Evolutionary conservation across 2,329 filamentous ascomycete species (phyloP).

Genomic region (Colletotrichum falcatum): DNA sequence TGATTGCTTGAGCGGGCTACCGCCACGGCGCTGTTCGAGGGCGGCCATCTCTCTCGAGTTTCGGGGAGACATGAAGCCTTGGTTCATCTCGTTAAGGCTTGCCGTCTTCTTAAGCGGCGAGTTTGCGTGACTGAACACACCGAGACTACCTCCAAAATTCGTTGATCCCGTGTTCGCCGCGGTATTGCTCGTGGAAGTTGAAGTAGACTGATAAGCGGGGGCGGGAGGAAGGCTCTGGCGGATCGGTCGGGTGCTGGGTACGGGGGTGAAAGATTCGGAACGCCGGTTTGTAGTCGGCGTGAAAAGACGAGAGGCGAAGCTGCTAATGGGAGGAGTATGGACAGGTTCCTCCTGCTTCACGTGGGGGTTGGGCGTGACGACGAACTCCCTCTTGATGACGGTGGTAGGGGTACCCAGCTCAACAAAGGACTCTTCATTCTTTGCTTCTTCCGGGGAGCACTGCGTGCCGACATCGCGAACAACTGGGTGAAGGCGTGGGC

Average conservation of each 20-base stretch:
- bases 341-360: conserved; percentile 71
- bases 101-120: conserved; percentile 85
- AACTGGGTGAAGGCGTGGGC: conserved; percentile 85
- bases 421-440: conserved; percentile 58
- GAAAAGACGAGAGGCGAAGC: conserved; percentile 39
- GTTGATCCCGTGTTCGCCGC: conserved; percentile 43
- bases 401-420: conserved; percentile 66
- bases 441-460: conserved; percentile 65
- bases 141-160: conserved; percentile 78
- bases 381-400: conserved; percentile 80
- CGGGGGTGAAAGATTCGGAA: conserved; percentile 52
- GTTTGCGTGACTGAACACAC: conserved; percentile 81
- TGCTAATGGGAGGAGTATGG: conserved; percentile 29
- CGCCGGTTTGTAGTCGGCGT: conserved; percentile 44
- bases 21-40: conserved; percentile 60
- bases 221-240: conserved; percentile 52
- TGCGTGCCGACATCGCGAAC: conserved; percentile 86
- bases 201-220: conserved; percentile 43
- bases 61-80: conserved; percentile 60
- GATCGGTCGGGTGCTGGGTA: conserved; percentile 46
- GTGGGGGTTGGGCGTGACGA: conserved; percentile 84
- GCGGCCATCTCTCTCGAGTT: conserved; percentile 73
- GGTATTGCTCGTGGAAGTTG: conserved; percentile 44
- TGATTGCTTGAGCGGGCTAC: conserved; percentile 56
- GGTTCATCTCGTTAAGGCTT: conserved; percentile 70